phyloP scores from a whole-genome alignment of 805 yeast genomes.

The Metschnikowia henanensis region DNA sequence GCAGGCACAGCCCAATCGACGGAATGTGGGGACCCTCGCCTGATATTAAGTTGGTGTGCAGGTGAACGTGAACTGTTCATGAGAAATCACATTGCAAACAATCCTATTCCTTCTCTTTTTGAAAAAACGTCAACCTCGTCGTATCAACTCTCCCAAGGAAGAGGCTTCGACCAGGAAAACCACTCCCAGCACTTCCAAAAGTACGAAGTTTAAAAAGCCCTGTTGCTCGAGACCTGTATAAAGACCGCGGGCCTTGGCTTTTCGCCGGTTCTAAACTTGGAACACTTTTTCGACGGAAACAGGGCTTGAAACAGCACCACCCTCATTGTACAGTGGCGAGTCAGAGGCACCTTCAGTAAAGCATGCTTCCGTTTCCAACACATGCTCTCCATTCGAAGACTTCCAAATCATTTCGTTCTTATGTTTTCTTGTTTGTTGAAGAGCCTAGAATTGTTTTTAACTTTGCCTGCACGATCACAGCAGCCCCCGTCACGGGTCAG shows the following conservation, averaged over 20 bases:
- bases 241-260: neutral
- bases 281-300: neutral
- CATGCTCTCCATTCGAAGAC: too few relatives aligned
- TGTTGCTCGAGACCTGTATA: neutral
- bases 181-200: neutral
- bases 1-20: neutral
- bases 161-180: too few relatives aligned
- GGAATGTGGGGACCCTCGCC: neutral
- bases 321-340: too few relatives aligned
- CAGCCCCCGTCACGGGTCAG: neutral
- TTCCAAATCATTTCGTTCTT: too few relatives aligned
- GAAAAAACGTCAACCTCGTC: too few relatives aligned
- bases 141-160: too few relatives aligned
- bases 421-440: too few relatives aligned
- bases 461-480: neutral
- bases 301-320: neutral
- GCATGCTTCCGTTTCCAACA: neutral
- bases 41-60: neutral
- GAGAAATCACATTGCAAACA: too few relatives aligned
- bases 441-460: too few relatives aligned
- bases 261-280: neutral
- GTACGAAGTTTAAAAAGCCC: neutral
- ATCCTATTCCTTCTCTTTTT: too few relatives aligned
- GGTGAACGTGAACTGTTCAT: neutral
- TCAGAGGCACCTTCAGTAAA: neutral